A percentile compares a stretch with the other conserved stretches of the same genome.
These are phyloP conservation scores for Boletus rufocinnamomeus DNA, from an alignment of 768 basidiomycete genomes.

Conservation along the genomic window DNA sequence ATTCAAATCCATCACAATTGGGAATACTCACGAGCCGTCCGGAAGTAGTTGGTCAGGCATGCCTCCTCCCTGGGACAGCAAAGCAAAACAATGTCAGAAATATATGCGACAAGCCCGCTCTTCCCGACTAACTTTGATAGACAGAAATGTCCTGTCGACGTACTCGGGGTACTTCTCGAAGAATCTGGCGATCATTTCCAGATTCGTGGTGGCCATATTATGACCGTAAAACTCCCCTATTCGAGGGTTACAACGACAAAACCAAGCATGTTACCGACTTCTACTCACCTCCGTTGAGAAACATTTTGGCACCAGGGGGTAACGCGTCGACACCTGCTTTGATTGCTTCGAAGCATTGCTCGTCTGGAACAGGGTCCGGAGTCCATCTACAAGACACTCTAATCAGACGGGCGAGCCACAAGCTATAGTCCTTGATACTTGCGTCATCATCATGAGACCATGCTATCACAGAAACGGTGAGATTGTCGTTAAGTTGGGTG, in stretches of 20 bases:
- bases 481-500: background rate
- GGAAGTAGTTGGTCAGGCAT: background rate
- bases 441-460: slow-evolving; percentile 65
- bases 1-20: background rate
- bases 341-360: slow-evolving; percentile 46
- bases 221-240: slow-evolving; percentile 61
- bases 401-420: background rate
- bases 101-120: background rate
- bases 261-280: no score
- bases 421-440: background rate
- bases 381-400: background rate
- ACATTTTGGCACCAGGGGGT: slow-evolving; percentile 46
- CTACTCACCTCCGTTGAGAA: slow-evolving; percentile 51
- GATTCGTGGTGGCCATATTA: slow-evolving; percentile 42
- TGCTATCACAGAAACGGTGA: slow-evolving; percentile 28
- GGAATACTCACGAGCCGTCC: slow-evolving; percentile 34
- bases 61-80: slow-evolving; percentile 27
- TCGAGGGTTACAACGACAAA: background rate
- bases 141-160: slow-evolving; percentile 36
- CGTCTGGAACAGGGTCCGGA: slow-evolving; percentile 1
- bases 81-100: background rate
- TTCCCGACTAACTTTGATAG: slow-evolving; percentile 31
- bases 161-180: slow-evolving; percentile 42
- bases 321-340: slow-evolving; percentile 46
- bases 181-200: slow-evolving; percentile 52